Conservation (phyloP, 352 stramenopile genomes). For the Globisporangium ultimum region DNA sequence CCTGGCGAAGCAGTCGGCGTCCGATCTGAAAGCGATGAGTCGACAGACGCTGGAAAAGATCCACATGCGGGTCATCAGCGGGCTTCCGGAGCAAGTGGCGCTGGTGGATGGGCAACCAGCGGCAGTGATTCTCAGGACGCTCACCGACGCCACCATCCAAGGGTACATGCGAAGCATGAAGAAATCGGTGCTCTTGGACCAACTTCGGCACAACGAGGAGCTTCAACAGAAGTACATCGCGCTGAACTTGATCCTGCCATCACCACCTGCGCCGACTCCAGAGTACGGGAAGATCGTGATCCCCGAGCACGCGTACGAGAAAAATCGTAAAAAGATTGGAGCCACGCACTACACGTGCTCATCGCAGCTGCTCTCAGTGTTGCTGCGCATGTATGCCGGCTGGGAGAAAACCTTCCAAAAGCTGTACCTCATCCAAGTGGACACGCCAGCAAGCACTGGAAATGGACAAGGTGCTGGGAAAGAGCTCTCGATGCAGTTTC, state of each 20-base stretch:
- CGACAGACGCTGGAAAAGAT: conserved; percentile 76
- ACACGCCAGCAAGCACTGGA: conserved; percentile 14
- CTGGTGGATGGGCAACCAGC: conserved; percentile 62
- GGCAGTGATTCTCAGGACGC: conserved; percentile 56
- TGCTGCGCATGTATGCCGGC: conserved; percentile 86
- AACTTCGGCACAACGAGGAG: conserved; percentile 39
- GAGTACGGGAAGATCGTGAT: conserved; percentile 81
- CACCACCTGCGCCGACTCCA: conserved; percentile 20
- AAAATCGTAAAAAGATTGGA: conserved; percentile 46
- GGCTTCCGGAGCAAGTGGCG: conserved; percentile 56
- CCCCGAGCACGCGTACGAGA: conserved; percentile 59
- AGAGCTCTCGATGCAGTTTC: conserved; percentile 56
- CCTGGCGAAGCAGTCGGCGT: conserved; percentile 69
- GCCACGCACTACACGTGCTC: conserved; percentile 55
- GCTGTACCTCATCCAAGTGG: conserved; percentile 62
- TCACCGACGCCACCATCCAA: conserved; percentile 89
- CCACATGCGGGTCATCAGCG: conserved; percentile 81
- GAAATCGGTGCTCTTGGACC: conserved; percentile 80
- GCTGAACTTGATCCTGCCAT: conserved; percentile 58
- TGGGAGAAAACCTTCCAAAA: conserved; percentile 89
- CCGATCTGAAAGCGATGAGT: conserved; percentile 75
- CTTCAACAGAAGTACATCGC: conserved; percentile 67
- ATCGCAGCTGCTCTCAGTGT: conserved; percentile 62
- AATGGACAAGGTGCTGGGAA: conserved; percentile 11
- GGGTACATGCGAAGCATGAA: conserved; percentile 93